Base-by-base conservation (phyloP, 768 basidiomycete genomes). In the Dictyophora rubrovolvata region DNA sequence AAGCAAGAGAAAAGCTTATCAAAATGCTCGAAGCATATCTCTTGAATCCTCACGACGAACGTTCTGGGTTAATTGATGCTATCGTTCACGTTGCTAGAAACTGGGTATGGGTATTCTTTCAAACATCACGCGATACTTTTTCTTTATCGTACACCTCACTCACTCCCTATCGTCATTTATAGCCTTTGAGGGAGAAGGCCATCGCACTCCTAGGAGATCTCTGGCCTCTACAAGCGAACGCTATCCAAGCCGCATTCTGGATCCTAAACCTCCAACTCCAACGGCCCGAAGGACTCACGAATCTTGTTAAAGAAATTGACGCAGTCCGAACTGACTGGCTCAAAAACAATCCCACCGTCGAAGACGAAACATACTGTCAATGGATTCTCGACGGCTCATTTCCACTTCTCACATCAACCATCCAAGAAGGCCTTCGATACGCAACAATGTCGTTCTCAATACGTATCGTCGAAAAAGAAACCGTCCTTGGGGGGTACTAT, bases 211-310 rank as follows among this genome's bases (percentile, higher is more conserved):
- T 56, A 22, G 42, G 48, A 3, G 64, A 65, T 35, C 55, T 66
- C 8, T 67, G 68, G 66, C 64, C 67, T 8, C 55, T 68, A 2
- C 57, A 65, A 35, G 63, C 66, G 6, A 69, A 69, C 54, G 66
- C 65, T 4, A 54, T 64, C 46, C 63, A 49, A 18, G 65, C 65
- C 17, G 64, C 42, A 37, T 65, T 64, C 36, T 65, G 68, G 68
- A 28, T 62, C 12, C 17, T 68, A 23, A 63, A 61, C 3, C 55
- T 66, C 6, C 34, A 60, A 14, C 56, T 66, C 6, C 55, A 67
- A 37, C 51, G 65, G 22, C 62, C 65, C 3, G 48, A 66, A 16
- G 65, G 63, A 7, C 61, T 69, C 2, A 54, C 42, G 0, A 63
- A 63, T 3, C 51, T 69, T 23, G 53, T 61, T n/a, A 53, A 37